Evolutionary conservation across 2,329 filamentous ascomycete genomes (phyloP).

Genomic region (Geosmithia flava): DNA sequence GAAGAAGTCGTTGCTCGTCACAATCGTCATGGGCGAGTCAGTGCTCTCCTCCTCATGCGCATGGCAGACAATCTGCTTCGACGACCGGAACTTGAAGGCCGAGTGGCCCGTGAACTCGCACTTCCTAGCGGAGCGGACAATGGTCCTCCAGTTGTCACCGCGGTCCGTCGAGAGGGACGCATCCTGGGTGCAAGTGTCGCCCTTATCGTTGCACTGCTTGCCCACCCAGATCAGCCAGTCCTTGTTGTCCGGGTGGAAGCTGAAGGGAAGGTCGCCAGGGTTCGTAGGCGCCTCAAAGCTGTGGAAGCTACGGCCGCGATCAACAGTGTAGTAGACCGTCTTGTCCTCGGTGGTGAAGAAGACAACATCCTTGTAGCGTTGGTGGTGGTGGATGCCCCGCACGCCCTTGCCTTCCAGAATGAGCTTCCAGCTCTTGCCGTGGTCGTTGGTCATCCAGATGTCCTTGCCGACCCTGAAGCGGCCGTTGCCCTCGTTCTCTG

Average conservation of each 20-base stretch:
- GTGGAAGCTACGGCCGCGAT: slow-evolving; percentile 64
- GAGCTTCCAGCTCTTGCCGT: slow-evolving; percentile 74
- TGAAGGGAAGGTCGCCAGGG: slow-evolving; percentile 34
- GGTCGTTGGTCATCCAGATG: slow-evolving; percentile 68
- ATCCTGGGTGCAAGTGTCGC: slow-evolving; percentile 53
- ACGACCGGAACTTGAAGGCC: slow-evolving; percentile 36
- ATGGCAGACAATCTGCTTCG: slow-evolving; percentile 48
- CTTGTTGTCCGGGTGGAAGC: slow-evolving; percentile 74
- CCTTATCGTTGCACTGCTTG: slow-evolving; percentile 48
- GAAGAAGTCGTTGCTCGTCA: slow-evolving; percentile 74
- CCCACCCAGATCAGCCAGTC: slow-evolving; percentile 93
- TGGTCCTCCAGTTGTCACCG: slow-evolving; percentile 65
- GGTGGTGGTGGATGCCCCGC: slow-evolving; percentile 60
- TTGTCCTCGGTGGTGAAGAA: slow-evolving; percentile 68
- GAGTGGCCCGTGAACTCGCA: slow-evolving; percentile 75
- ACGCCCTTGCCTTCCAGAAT: slow-evolving; percentile 61
- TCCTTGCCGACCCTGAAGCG: slow-evolving; percentile 30
- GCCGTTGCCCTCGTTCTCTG: slow-evolving; percentile 17
- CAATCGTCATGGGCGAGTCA: slow-evolving; percentile 52
- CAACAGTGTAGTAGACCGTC: slow-evolving; percentile 64
- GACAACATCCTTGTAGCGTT: slow-evolving; percentile 70
- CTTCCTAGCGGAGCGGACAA: slow-evolving; percentile 62
- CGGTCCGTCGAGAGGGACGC: slow-evolving; percentile 71
- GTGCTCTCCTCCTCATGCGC: slow-evolving; percentile 41
- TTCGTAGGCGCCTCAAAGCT: slow-evolving; percentile 58